These are phyloP conservation scores for Sporothrix inflata DNA, from an alignment of 2,329 filamentous ascomycete species.

Conservation along the genomic window DNA sequence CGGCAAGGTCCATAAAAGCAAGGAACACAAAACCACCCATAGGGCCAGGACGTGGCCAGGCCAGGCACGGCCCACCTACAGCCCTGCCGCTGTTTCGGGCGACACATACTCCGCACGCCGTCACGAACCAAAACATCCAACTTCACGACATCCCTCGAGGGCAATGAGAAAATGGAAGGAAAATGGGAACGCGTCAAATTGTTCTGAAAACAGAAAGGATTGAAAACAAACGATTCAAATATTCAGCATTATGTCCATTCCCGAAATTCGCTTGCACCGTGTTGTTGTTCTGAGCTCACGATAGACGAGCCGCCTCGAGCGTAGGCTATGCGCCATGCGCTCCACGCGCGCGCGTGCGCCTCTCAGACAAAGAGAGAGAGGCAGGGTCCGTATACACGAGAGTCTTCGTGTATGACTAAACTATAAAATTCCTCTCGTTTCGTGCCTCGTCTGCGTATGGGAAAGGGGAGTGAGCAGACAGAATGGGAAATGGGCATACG, in stretches of 20 bases:
- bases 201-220: too few species aligned
- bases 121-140: background rate
- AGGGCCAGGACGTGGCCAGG: background rate
- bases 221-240: too few species aligned
- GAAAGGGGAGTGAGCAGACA: background rate
- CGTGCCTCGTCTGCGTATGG: background rate
- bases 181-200: too few species aligned
- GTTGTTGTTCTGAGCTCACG: too few species aligned
- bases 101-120: constrained; percentile 7
- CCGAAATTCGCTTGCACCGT: too few species aligned
- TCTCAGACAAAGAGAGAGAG: background rate
- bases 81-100: background rate
- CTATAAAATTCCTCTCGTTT: background rate
- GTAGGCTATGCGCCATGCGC: too few species aligned
- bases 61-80: background rate
- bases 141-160: background rate
- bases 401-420: constrained; percentile 15
- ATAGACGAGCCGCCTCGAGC: too few species aligned
- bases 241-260: too few species aligned
- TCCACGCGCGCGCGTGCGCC: too few species aligned
- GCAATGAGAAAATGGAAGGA: background rate
- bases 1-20: background rate
- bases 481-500: background rate
- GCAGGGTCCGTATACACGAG: background rate
- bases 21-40: background rate